Evolutionary conservation across 2,329 filamentous ascomycete species (phyloP), one percentile per base, ranked within the genome.

Genomic region (Paramyrothecium sp.): DNA sequence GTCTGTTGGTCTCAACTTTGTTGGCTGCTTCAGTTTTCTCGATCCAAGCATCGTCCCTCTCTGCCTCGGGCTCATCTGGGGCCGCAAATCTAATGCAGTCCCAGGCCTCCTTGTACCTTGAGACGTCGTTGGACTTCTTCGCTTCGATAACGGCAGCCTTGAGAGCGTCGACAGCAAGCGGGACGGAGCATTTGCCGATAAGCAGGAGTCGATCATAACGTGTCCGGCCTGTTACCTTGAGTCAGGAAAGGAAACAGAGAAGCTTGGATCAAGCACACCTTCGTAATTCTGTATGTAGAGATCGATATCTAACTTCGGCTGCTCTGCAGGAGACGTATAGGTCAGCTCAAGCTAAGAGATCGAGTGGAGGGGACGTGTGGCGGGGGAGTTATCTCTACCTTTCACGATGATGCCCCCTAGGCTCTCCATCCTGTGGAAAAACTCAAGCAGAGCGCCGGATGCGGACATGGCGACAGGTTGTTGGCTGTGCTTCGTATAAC

Each of bases 301-400:
- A 60, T 97, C 92, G 47, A 99, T 83, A 67, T 98, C 95, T 65
- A 98, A 89, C 70, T 94, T 97, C 11, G 94, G 93, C 7, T 84
- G 75, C 51, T 92, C 91, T 94, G 54, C 17, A 44, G n/a, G 13
- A 16, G 38, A 19, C 5, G 38, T 19, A 30, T 30, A 5, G 38
- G 13, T 44, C 38, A 58, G 47, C 46, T 38, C 38, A 17, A 23
- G 48, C 50, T 50, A 17, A 38, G 30, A 20, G 49, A 49, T 50
- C 33, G n/a, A 54, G 53, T 22, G 20, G 46, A 56, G 20, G 38
- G 13, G 38, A 16, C 5, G 34, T 52, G 38, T 16, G 44, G 51
- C 55, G 48, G 16, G 26, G n/a, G n/a, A n/a, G 26, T 26, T 46
- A 19, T 8, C 59, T 67, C 48, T 60, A 82, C 81, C 81, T 72